Percentiles rank a stretch among this genome's conserved stretches.
These are phyloP conservation scores for Ganoderma lucidum DNA, from an alignment of 1,284 basidiomycete species.

Conservation along the genomic window DNA sequence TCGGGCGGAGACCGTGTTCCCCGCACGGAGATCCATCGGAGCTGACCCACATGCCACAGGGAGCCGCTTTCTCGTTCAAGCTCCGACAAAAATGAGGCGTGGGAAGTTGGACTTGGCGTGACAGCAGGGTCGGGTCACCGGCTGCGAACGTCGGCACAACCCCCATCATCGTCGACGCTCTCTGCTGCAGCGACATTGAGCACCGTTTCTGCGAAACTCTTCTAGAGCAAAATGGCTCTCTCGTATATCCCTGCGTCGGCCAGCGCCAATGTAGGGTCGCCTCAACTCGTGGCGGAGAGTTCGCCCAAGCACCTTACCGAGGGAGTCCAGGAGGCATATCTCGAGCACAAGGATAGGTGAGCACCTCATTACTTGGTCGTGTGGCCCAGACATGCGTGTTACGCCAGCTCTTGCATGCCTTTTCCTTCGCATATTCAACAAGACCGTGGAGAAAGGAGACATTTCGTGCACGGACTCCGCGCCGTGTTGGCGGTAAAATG, in stretches of 20 bases:
- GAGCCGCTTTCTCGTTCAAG: background rate
- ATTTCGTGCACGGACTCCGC: background rate
- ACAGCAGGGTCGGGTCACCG: slow-evolving; percentile 6
- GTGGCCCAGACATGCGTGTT: background rate
- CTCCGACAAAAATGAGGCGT: slow-evolving; percentile 11
- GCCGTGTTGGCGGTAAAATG: background rate
- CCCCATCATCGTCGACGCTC: slow-evolving; percentile 30
- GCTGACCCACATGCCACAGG: background rate
- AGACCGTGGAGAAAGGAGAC: background rate
- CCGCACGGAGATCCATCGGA: background rate
- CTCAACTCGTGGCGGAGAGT: slow-evolving; percentile 33
- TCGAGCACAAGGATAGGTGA: slow-evolving; percentile 76
- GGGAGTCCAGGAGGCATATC: slow-evolving; percentile 77
- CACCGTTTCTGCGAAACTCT: slow-evolving; percentile 29
- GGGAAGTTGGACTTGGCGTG: slow-evolving; percentile 1
- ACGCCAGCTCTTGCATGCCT: background rate
- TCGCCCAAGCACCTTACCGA: slow-evolving; percentile 42
- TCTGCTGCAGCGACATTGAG: slow-evolving; percentile 29
- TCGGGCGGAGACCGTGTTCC: background rate
- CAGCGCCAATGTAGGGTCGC: slow-evolving; percentile 26
- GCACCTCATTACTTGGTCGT: slow-evolving; percentile 33
- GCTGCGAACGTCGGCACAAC: slow-evolving; percentile 21
- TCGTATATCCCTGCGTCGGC: slow-evolving; percentile 38
- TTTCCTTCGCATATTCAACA: background rate
- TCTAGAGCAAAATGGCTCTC: slow-evolving; percentile 37